Conservation (phyloP, 2,329 filamentous ascomycete genomes). For the Stagonosporopsis chrysanthemi region DNA sequence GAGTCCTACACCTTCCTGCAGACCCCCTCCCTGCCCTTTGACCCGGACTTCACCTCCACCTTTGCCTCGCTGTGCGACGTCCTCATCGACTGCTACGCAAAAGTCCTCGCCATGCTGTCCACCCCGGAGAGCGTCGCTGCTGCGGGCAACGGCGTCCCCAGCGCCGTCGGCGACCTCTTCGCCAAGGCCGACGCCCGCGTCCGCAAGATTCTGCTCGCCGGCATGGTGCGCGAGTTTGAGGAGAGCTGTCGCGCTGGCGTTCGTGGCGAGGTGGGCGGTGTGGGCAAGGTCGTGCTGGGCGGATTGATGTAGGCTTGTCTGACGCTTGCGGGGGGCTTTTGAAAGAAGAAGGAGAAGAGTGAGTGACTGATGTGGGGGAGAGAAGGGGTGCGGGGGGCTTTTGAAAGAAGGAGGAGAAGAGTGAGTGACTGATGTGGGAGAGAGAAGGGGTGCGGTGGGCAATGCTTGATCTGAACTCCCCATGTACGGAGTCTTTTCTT, state of each 20-base stretch:
- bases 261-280: slow-evolving; percentile 81
- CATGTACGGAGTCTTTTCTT: no score
- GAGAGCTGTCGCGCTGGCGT: slow-evolving; percentile 79
- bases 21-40: slow-evolving; percentile 92
- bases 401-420: no score
- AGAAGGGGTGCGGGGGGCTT: no score
- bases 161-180: slow-evolving; percentile 78
- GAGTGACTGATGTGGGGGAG: no score
- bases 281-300: slow-evolving; percentile 88
- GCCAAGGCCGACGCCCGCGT: slow-evolving; percentile 86
- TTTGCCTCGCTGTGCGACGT: slow-evolving; percentile 96
- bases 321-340: no score
- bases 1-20: slow-evolving; percentile 89
- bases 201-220: slow-evolving; percentile 86
- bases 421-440: no score
- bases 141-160: slow-evolving; percentile 39
- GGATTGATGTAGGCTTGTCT: slow-evolving; percentile 82
- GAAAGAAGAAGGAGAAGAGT: no score
- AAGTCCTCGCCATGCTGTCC: slow-evolving; percentile 77
- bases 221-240: slow-evolving; percentile 91
- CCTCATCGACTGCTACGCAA: slow-evolving; percentile 88
- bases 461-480: no score
- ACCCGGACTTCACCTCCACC: slow-evolving; percentile 96
- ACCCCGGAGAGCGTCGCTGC: slow-evolving; percentile 62
- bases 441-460: no score